Percentiles rank a stretch among this genome's conserved stretches.
phyloP scores from a whole-genome alignment of 2,329 filamentous ascomycete species.

The Penicillium paneum region DNA sequence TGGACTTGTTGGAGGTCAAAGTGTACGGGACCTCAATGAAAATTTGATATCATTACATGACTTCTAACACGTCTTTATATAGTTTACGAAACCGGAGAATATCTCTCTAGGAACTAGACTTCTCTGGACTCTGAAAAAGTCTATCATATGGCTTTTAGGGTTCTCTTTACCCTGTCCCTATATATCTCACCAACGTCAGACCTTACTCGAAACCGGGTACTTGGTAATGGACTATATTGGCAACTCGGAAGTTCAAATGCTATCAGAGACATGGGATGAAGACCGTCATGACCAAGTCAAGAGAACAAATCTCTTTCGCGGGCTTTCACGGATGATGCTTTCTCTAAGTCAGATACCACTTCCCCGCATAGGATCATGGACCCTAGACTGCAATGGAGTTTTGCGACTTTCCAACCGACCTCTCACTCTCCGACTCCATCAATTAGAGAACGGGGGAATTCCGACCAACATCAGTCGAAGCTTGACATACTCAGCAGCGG shows the following conservation, averaged over 20 bases:
- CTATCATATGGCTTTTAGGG: background rate
- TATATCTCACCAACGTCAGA: slow-evolving; percentile 16
- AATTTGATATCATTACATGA: too few species aligned
- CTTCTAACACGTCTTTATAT: too few species aligned
- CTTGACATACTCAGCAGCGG: slow-evolving; percentile 31
- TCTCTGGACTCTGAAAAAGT: too few species aligned
- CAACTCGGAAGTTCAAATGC: slow-evolving; percentile 23
- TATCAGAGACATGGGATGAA: slow-evolving; percentile 29
- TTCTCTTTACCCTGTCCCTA: slow-evolving; percentile 24
- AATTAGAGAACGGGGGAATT: slow-evolving; percentile 36
- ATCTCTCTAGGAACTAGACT: too few species aligned
- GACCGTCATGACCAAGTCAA: slow-evolving; percentile 15
- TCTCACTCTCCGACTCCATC: slow-evolving; percentile 31
- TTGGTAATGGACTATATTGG: slow-evolving; percentile 32
- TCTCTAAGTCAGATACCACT: slow-evolving; percentile 20
- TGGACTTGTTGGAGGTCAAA: too few species aligned
- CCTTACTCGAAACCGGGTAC: slow-evolving; percentile 25
- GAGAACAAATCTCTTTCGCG: slow-evolving; percentile 21
- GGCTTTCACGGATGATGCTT: slow-evolving; percentile 24
- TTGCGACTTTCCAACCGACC: slow-evolving; percentile 38
- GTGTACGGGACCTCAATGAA: too few species aligned
- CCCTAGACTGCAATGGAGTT: slow-evolving; percentile 26
- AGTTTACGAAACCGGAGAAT: too few species aligned
- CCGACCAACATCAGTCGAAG: slow-evolving; percentile 31
- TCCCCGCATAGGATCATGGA: slow-evolving; percentile 35